A percentile compares a stretch with the other conserved stretches of the same genome.
phyloP scores from a whole-genome alignment of 2,329 filamentous ascomycete species.

The Colletotrichum tropicale region DNA sequence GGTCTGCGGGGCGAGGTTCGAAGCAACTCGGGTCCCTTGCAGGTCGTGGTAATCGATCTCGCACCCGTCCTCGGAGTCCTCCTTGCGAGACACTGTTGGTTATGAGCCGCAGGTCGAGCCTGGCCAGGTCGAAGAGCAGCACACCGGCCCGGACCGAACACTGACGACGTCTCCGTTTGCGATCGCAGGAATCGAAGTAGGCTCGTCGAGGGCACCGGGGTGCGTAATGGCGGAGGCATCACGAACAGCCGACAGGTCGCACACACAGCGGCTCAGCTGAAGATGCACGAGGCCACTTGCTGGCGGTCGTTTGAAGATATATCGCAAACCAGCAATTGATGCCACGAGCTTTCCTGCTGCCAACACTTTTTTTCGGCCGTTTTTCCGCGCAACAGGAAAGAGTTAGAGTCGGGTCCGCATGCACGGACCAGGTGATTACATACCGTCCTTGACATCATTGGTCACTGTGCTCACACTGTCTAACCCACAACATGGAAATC shows the following conservation, averaged over 20 bases:
- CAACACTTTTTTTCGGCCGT: conserved; percentile 6
- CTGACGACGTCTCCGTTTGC: conserved; percentile 66
- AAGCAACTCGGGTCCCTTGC: conserved; percentile 21
- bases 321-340: neutral
- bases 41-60: conserved; percentile 21
- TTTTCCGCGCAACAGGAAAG: neutral
- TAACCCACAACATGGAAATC: conserved; percentile 1
- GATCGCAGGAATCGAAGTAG: conserved; percentile 76
- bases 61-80: conserved; percentile 22
- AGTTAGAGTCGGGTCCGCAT: neutral
- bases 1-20: conserved; percentile 34
- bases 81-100: neutral
- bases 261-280: neutral
- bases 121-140: neutral
- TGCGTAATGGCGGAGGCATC: conserved; percentile 42
- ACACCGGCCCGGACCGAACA: conserved; percentile 48
- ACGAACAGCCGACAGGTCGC: conserved; percentile 21
- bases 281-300: neutral
- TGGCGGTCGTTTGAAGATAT: neutral
- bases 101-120: neutral
- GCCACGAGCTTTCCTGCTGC: neutral
- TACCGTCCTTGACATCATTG: conserved; percentile 4
- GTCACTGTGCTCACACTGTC: neutral
- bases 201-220: conserved; percentile 55
- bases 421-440: conserved; percentile 6